phyloP scores from a whole-genome alignment of 306 rosid species.

The Ziziphus jujuba region DNA sequence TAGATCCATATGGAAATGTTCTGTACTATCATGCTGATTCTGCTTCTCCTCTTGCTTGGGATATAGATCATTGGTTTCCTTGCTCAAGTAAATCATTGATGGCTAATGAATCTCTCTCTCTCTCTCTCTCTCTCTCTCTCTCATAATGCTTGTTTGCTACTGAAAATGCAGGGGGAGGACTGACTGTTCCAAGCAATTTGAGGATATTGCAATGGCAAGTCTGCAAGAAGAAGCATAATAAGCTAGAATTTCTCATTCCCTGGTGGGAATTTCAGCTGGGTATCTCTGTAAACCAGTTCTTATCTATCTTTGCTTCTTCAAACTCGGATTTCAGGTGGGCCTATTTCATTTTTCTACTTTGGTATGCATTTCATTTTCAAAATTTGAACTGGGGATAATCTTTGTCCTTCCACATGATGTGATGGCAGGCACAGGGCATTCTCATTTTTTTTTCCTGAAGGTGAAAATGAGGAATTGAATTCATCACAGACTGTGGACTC shows the following conservation, averaged over 20 bases:
- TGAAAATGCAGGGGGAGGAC: conserved; percentile 79
- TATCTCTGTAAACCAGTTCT: conserved; percentile 82
- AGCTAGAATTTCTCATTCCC: conserved; percentile 86
- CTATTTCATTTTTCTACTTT: not conserved
- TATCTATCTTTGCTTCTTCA: conserved; percentile 85
- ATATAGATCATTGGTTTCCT: conserved; percentile 97
- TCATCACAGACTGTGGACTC: conserved; percentile 80
- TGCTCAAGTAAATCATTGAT: conserved; percentile 59
- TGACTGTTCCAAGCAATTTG: conserved; percentile 87
- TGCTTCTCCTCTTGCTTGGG: conserved; percentile 97
- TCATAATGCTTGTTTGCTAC: conserved; percentile 10
- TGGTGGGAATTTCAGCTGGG: conserved; percentile 99
- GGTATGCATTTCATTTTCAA: not conserved
- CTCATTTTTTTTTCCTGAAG: conserved; percentile 77
- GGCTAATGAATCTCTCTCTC: conserved; percentile 9
- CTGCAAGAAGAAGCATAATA: conserved; percentile 70
- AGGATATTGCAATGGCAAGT: conserved; percentile 85
- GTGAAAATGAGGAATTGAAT: conserved; percentile 87
- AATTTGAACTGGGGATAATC: conserved; percentile 4
- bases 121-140: conserved; percentile 11
- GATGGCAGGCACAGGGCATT: conserved; percentile 78
- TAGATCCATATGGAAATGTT: conserved; percentile 84
- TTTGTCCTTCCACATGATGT: conserved; percentile 23
- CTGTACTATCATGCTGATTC: conserved; percentile 91
- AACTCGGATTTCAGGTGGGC: conserved; percentile 84